A percentile compares a stretch with the other conserved stretches of the same genome.
Evolutionary conservation across 441 rosid species (phyloP).

Genomic region (Euphorbia celastroides): DNA sequence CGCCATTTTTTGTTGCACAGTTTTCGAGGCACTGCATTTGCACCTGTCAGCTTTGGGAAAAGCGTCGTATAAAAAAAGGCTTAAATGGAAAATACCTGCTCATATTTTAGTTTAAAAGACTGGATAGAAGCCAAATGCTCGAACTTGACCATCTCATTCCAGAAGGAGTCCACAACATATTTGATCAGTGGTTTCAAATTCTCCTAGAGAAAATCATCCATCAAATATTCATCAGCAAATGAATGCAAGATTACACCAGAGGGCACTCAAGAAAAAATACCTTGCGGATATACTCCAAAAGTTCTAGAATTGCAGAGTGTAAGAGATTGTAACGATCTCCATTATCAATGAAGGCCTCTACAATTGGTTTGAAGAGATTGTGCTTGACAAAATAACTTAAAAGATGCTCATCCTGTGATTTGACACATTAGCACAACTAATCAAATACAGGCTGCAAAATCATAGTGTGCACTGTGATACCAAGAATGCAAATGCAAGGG

Average conservation of each 20-base stretch:
- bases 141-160: slow-evolving; percentile 76
- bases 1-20: slow-evolving; percentile 48
- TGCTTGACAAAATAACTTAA: slow-evolving; percentile 74
- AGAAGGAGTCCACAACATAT: slow-evolving; percentile 79
- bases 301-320: slow-evolving; percentile 89
- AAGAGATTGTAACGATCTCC: slow-evolving; percentile 90
- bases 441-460: slow-evolving; percentile 10
- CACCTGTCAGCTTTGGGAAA: slow-evolving; percentile 17
- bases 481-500: not conserved
- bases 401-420: slow-evolving; percentile 80
- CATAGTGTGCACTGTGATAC: not conserved
- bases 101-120: slow-evolving; percentile 78
- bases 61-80: slow-evolving; percentile 11
- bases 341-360: slow-evolving; percentile 82
- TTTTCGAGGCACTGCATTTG: slow-evolving; percentile 75
- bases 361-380: slow-evolving; percentile 75
- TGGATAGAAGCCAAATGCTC: slow-evolving; percentile 69
- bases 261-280: slow-evolving; percentile 33
- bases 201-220: slow-evolving; percentile 46
- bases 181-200: slow-evolving; percentile 69
- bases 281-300: slow-evolving; percentile 90
- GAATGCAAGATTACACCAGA: not conserved
- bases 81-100: slow-evolving; percentile 60
- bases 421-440: slow-evolving; percentile 18
- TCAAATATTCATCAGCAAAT: slow-evolving; percentile 13